phyloP scores from a whole-genome alignment of 495 filamentous ascomycete genomes.

The Schizothecium vesticola region DNA sequence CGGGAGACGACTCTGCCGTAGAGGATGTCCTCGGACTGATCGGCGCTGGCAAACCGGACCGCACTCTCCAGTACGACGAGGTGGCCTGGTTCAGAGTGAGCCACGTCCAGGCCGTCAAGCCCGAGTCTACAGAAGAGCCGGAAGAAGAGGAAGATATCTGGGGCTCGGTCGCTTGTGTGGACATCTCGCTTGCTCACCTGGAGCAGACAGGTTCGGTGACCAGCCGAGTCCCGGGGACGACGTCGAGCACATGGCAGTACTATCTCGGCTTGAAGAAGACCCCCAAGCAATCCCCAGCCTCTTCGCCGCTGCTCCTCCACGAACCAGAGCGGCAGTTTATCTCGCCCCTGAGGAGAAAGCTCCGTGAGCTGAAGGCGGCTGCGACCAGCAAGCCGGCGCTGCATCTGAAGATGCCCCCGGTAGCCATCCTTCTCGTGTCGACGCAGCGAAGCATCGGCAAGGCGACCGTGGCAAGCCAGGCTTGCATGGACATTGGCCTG shows the following conservation, averaged over 20 bases:
- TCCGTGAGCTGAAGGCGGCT: constrained; percentile 81
- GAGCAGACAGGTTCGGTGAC: constrained; percentile 79
- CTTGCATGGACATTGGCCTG: constrained; percentile 80
- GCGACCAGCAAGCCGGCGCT: constrained; percentile 84
- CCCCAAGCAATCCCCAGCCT: constrained; percentile 27
- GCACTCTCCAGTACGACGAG: constrained; percentile 43
- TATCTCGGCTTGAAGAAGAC: constrained; percentile 70
- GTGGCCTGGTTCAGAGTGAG: constrained; percentile 89
- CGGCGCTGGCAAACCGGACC: constrained; percentile 29
- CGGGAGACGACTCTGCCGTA: constrained; percentile 55
- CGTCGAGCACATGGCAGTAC: constrained; percentile 74
- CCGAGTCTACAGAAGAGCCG: constrained; percentile 42
- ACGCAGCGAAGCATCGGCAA: constrained; percentile 93
- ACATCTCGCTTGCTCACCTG: constrained; percentile 78
- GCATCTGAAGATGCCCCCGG: constrained; percentile 76
- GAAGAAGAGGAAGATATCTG: constrained; percentile 61
- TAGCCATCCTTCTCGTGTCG: constrained; percentile 81
- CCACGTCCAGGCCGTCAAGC: constrained; percentile 57
- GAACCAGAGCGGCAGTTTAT: constrained; percentile 47
- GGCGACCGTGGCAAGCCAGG: constrained; percentile 63
- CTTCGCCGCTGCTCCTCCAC: constrained; percentile 38
- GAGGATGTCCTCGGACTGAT: constrained; percentile 56
- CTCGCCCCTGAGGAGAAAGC: constrained; percentile 63
- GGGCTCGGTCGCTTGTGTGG: constrained; percentile 77
- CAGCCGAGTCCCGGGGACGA: constrained; percentile 66